phyloP scores from a whole-genome alignment of 768 basidiomycete species.

The Psilocybe tampanensis region DNA sequence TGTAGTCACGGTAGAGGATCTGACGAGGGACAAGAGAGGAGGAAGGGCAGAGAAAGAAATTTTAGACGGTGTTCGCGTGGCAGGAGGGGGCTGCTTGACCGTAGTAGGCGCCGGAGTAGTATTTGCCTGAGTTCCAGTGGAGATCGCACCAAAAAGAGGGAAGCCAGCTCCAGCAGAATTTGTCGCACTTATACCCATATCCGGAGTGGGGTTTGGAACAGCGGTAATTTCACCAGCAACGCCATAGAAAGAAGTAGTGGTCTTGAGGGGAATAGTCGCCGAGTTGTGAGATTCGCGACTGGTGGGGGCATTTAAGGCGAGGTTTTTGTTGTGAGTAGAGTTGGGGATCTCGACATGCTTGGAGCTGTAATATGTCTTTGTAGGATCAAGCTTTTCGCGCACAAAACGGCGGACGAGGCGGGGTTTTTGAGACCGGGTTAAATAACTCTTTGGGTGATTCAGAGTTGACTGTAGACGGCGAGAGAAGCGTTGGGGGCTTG shows the following conservation, averaged over 20 bases:
- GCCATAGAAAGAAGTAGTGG: constrained; percentile 22
- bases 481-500: constrained; percentile 11
- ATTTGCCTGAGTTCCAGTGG: constrained; percentile 15
- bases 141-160: constrained; percentile 29
- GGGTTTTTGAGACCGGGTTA: constrained; percentile 16
- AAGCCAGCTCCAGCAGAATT: constrained; percentile 28
- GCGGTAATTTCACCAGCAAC: constrained; percentile 35
- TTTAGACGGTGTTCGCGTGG: constrained; percentile 11
- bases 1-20: constrained; percentile 14
- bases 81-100: constrained; percentile 9
- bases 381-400: constrained; percentile 6
- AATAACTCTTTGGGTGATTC: constrained; percentile 9
- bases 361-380: not conserved
- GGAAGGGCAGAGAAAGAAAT: constrained; percentile 28
- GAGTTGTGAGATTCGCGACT: constrained; percentile 10
- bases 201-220: constrained; percentile 54
- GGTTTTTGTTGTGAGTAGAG: constrained; percentile 8
- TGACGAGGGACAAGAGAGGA: constrained; percentile 21
- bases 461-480: constrained; percentile 6
- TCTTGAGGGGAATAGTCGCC: constrained; percentile 10
- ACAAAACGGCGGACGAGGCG: constrained; percentile 23
- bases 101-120: constrained; percentile 14
- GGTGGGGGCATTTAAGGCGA: constrained; percentile 10
- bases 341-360: constrained; percentile 3
- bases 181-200: constrained; percentile 31